Conservation (phyloP, 164 flowering plant genomes). For the Magnolia sinica region DNA sequence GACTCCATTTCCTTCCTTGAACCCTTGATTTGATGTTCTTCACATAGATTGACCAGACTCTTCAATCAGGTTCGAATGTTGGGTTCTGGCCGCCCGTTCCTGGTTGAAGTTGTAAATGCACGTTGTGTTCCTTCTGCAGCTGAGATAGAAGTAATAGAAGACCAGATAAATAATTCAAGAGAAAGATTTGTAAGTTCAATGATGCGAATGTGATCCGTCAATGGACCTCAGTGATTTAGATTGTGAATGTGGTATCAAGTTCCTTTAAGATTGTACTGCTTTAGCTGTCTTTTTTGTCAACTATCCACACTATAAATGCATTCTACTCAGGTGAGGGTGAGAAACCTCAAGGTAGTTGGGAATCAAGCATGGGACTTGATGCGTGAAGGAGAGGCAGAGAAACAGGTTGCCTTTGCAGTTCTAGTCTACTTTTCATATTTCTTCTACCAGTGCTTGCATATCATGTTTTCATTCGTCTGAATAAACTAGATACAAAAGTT, state of each 20-base stretch:
- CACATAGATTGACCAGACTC: slow-evolving; percentile 8
- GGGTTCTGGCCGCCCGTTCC: slow-evolving; percentile 94
- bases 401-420: slow-evolving; percentile 53
- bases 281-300: not conserved
- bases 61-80: slow-evolving; percentile 85
- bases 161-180: slow-evolving; percentile 53
- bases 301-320: not conserved
- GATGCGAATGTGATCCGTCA: not conserved
- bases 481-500: not conserved
- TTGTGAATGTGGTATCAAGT: not conserved
- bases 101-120: slow-evolving; percentile 86
- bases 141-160: slow-evolving; percentile 46
- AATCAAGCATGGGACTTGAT: slow-evolving; percentile 75
- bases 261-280: slow-evolving; percentile 2
- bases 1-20: slow-evolving; percentile 2
- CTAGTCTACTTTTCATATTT: not conserved
- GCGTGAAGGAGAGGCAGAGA: slow-evolving; percentile 99
- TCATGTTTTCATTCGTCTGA: not conserved
- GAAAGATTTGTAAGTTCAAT: slow-evolving; percentile 55
- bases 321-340: slow-evolving; percentile 58
- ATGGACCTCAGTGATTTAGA: not conserved
- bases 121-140: slow-evolving; percentile 55
- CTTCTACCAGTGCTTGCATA: not conserved
- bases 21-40: slow-evolving; percentile 8
- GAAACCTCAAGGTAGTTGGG: slow-evolving; percentile 61